Evolutionary conservation across 108 stramenopile species (phyloP).

Genomic region (Epithemia pelagica): DNA sequence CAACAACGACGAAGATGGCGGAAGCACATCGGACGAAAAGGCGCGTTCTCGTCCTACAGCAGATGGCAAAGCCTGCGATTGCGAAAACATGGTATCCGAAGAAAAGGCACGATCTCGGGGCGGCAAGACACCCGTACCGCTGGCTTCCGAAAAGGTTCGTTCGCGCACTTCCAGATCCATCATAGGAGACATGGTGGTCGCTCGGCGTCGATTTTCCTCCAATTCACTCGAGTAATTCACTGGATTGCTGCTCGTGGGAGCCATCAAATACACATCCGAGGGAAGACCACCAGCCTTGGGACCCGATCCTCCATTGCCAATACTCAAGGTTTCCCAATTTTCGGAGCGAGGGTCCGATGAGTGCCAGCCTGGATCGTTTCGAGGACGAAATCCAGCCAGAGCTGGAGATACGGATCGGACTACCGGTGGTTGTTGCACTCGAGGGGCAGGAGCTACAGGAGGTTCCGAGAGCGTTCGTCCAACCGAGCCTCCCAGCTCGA

Average conservation of each 20-base stretch:
- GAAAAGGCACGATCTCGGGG: not conserved
- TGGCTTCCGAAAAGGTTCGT: conserved; percentile 13
- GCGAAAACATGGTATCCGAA: not conserved
- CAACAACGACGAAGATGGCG: not conserved
- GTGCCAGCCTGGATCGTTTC: not conserved
- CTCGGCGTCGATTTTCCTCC: conserved; percentile 46
- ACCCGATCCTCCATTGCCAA: not conserved
- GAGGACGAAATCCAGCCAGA: conserved; percentile 11
- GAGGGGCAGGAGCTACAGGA: conserved; percentile 11
- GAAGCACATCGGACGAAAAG: not conserved
- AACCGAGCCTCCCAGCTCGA: not conserved
- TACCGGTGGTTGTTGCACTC: conserved; percentile 18
- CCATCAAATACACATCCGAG: not conserved
- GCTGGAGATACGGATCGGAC: conserved; percentile 5
- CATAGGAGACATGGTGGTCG: conserved; percentile 56
- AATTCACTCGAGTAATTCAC: conserved; percentile 18
- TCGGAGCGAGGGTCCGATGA: not conserved
- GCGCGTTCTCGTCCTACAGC: not conserved
- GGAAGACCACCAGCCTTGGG: not conserved
- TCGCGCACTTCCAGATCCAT: conserved; percentile 40
- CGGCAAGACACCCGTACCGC: not conserved
- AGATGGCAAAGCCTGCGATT: no score
- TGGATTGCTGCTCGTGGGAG: not conserved
- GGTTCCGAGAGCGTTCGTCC: not conserved
- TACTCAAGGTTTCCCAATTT: not conserved